Percentiles rank a stretch among this genome's conserved stretches.
These are phyloP conservation scores for Cladosporium sp. DNA, from an alignment of 2,329 filamentous ascomycete species.

Conservation along the genomic window DNA sequence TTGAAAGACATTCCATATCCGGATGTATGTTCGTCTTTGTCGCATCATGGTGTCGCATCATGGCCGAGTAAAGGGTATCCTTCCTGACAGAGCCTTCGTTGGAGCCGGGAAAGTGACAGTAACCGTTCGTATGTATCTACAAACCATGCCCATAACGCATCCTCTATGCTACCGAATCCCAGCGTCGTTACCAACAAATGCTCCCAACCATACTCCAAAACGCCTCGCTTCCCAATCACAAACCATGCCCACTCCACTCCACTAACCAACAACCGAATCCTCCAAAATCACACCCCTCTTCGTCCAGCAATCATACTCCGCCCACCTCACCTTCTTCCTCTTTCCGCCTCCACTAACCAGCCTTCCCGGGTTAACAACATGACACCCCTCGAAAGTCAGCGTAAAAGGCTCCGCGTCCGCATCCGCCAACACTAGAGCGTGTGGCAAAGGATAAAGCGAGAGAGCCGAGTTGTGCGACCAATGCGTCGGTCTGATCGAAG, in stretches of 20 bases:
- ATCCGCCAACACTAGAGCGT: conserved; percentile 80
- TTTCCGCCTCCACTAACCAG: conserved; percentile 65
- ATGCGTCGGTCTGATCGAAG: conserved; percentile 76
- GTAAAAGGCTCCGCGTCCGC: conserved; percentile 79
- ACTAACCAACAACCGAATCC: conserved; percentile 40
- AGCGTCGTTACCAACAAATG: background rate
- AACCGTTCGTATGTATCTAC: no score
- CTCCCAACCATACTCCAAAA: background rate
- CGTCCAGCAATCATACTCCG: conserved; percentile 77
- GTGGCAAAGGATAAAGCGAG: conserved; percentile 85
- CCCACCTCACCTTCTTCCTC: conserved; percentile 71
- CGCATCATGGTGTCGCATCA: no score
- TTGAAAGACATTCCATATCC: no score
- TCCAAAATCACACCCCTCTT: conserved; percentile 64
- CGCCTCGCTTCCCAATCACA: background rate
- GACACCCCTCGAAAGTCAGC: conserved; percentile 90
- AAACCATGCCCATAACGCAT: background rate
- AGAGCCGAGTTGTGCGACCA: conserved; percentile 82
- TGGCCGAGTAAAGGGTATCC: no score
- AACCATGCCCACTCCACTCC: background rate
- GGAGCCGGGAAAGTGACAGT: no score
- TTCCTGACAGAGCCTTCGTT: no score
- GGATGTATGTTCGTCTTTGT: no score
- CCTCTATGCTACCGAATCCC: no score
- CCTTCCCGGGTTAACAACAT: conserved; percentile 88